Conservation (phyloP, 352 stramenopile species). For the Phytophthora colocasiae region DNA sequence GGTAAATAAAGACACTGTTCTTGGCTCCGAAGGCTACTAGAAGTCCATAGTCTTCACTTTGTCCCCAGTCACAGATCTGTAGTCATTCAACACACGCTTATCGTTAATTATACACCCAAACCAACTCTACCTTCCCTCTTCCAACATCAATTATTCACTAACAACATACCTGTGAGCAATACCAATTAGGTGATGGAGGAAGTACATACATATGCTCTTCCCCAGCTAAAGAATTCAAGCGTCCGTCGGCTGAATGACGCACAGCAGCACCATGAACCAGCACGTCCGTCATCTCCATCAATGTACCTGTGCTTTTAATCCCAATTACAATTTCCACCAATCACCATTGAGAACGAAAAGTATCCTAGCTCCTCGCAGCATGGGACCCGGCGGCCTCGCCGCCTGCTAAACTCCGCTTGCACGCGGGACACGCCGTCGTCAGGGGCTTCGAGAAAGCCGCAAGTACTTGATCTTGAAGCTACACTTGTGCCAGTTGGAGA, state of each 20-base stretch:
- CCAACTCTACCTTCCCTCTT: not conserved
- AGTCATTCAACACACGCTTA: not conserved
- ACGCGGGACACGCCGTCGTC: conserved; percentile 9
- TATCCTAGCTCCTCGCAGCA: conserved; percentile 16
- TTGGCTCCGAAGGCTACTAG: conserved; percentile 71
- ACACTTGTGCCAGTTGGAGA: conserved; percentile 9
- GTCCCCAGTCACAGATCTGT: conserved; percentile 76
- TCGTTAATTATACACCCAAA: too few species aligned
- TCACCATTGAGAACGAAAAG: conserved; percentile 7
- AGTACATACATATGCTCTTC: conserved; percentile 49
- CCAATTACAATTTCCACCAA: conserved; percentile 5
- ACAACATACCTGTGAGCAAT: conserved; percentile 68
- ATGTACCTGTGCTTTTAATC: conserved; percentile 1
- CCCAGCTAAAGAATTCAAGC: not conserved
- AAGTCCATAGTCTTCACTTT: conserved; percentile 40
- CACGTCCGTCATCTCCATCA: not conserved
- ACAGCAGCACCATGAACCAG: not conserved
- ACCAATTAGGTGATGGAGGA: conserved; percentile 80
- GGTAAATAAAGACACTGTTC: conserved; percentile 65
- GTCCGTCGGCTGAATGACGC: not conserved
- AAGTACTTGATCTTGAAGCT: too few species aligned
- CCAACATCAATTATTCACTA: not conserved
- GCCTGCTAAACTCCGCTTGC: conserved; percentile 14
- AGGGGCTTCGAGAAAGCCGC: not conserved
- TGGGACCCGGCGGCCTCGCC: conserved; percentile 23